Evolutionary conservation across 768 basidiomycete genomes (phyloP).

Genomic region (Boletus subcaerulescens): DNA sequence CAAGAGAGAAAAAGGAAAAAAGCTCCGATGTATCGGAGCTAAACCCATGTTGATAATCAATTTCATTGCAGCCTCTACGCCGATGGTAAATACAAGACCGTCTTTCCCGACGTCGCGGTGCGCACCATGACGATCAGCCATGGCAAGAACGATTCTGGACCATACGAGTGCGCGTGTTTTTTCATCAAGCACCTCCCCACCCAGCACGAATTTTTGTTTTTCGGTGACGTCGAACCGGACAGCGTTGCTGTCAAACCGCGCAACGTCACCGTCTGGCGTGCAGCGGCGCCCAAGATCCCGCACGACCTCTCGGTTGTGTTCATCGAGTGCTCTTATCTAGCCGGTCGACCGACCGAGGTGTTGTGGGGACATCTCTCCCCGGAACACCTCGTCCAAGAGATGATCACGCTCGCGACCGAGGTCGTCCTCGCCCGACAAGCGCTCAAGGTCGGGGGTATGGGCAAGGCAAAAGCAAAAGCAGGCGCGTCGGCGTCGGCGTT

Average conservation of each 20-base stretch:
- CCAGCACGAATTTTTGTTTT: slow-evolving; percentile 79
- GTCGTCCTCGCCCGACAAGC: slow-evolving; percentile 47
- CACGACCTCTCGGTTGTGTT: slow-evolving; percentile 74
- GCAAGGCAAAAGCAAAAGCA: background rate
- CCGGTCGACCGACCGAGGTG: slow-evolving; percentile 59
- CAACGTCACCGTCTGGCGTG: slow-evolving; percentile 75
- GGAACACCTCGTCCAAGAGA: slow-evolving; percentile 72
- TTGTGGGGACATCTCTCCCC: slow-evolving; percentile 90
- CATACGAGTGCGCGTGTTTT: slow-evolving; percentile 80
- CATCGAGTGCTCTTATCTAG: slow-evolving; percentile 91
- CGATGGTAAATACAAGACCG: slow-evolving; percentile 49
- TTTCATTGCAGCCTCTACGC: slow-evolving; percentile 42
- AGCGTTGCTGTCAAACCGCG: slow-evolving; percentile 56
- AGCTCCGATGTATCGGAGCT: slow-evolving; percentile 1
- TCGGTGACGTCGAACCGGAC: slow-evolving; percentile 93
- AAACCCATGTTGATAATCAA: too few species aligned
- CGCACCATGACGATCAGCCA: slow-evolving; percentile 70
- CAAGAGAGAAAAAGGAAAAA: background rate
- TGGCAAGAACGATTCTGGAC: slow-evolving; percentile 52
- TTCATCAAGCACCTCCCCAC: slow-evolving; percentile 71
- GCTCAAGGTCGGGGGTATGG: slow-evolving; percentile 23
- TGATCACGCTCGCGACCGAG: slow-evolving; percentile 64
- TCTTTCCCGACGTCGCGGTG: slow-evolving; percentile 59
- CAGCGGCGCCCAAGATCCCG: slow-evolving; percentile 74
- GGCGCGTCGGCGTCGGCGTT: background rate